Percentiles rank a stretch among this genome's conserved stretches.
Conservation (phyloP, 2,329 filamentous ascomycete species). For the Dendryphion nanum region DNA sequence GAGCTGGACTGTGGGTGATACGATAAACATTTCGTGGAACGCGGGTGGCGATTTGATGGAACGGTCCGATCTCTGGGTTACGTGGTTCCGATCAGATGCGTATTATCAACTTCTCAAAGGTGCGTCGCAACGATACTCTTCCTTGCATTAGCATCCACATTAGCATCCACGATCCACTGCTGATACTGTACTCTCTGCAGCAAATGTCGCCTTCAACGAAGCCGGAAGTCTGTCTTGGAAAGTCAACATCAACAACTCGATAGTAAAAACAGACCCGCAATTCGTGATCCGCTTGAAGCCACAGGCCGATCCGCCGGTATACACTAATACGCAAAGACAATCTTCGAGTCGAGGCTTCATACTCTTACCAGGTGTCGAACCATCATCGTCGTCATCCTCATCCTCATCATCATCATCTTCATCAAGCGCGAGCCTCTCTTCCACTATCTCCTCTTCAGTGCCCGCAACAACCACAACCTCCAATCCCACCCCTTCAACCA, state of each 20-base stretch:
- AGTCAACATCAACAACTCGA: constrained; percentile 6
- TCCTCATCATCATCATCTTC: too few relatives aligned
- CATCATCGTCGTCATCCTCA: background rate
- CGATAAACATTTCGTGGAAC: constrained; percentile 5
- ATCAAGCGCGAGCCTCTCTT: too few relatives aligned
- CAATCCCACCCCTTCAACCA: too few relatives aligned
- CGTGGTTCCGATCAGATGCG: constrained; percentile 3
- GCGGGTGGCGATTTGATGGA: background rate
- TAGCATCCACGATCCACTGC: background rate
- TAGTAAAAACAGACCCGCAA: background rate
- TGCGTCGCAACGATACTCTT: too few relatives aligned
- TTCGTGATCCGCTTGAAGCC: constrained; percentile 7
- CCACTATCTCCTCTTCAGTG: too few relatives aligned
- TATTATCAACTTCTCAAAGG: constrained; percentile 4
- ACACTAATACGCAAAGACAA: constrained; percentile 6
- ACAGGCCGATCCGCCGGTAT: constrained; percentile 6
- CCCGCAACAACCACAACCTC: too few relatives aligned
- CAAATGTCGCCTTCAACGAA: constrained; percentile 1
- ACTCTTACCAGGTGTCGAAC: constrained; percentile 1
- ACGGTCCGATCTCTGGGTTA: constrained; percentile 6
- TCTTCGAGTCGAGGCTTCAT: constrained; percentile 6
- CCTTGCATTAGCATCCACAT: too few relatives aligned
- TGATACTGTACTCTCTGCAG: too few relatives aligned
- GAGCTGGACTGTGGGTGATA: constrained; percentile 3
- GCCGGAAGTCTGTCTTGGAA: constrained; percentile 4